These are phyloP conservation scores for Telopea speciosissima DNA, from an alignment of 177 flowering plant species.

Conservation along the genomic window DNA sequence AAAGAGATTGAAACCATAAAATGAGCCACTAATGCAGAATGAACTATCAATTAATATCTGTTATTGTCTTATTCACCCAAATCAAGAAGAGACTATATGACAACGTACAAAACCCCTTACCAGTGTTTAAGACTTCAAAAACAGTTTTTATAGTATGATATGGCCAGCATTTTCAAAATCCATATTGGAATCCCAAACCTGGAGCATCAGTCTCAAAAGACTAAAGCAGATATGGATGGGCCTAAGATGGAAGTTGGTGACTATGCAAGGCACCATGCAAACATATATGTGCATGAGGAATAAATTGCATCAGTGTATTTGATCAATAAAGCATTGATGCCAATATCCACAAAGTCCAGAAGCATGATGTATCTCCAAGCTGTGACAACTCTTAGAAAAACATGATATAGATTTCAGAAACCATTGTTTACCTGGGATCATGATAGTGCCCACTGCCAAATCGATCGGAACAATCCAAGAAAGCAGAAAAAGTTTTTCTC, in stretches of 20 bases:
- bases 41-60: background rate
- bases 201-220: background rate
- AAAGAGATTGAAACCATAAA: background rate
- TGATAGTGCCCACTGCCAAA: background rate
- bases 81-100: background rate
- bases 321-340: background rate
- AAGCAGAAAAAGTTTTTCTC: background rate
- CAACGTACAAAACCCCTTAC: background rate
- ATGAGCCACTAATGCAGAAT: too few relatives aligned
- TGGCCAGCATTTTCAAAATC: too few relatives aligned
- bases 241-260: background rate
- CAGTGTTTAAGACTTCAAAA: background rate
- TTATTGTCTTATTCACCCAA: background rate
- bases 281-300: background rate
- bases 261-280: background rate
- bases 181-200: background rate
- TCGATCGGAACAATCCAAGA: background rate
- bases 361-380: background rate
- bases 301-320: background rate
- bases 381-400: background rate
- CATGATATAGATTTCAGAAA: background rate
- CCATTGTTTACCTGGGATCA: background rate
- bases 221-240: background rate
- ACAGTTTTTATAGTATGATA: background rate
- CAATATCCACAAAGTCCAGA: background rate